Evolutionary conservation across 768 basidiomycete species (phyloP), one percentile per base, ranked within the genome.

Genomic region (Termitomyces titanicus): DNA sequence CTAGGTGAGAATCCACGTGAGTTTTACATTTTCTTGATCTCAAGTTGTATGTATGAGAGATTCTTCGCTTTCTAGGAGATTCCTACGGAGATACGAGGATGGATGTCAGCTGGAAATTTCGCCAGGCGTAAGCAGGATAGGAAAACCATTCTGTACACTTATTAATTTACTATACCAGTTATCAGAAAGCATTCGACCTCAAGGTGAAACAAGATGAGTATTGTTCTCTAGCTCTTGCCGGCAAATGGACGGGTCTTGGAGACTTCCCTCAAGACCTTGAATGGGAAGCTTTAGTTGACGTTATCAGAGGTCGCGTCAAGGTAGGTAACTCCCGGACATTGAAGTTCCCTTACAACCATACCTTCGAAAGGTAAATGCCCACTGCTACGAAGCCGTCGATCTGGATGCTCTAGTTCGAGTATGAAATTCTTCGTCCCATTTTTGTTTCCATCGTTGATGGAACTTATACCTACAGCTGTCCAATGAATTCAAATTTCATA

Each of bases 401-500:
- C 69, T 91, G 15, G 88, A 90, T 64, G 79, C 72, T 17, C 73
- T 91, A 17, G 82, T 89, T 57, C 74, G 89, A 60, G 88, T 89
- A 64, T 33, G 34, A 37, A 40, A 8, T 3, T 37, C 8, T 42
- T 13, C 39, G 5, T 3, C 38, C 8, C 1, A 17, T 22, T 5
- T 5, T 35, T 10, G 18, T 15, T 48, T 7, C 1, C 13, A 43
- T 37, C n/a, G 17, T 33, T 43, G 24, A 56, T 49, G 7, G 17
- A 15, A 22, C 31, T 33, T 10, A 20, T 15, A n/a, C 20, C 15
- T 8, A 9, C 46, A 90, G 81, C 76, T 92, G 34, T 83, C 89
- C 31, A 89, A 94, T 63, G 91, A 94, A 66, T 94, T 92, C 78
- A 78, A 86, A 61, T 91, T 91, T 67, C 81, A 84, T 6, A 79